phyloP scores from a whole-genome alignment of 768 basidiomycete species.

The Asterophora parasitica region DNA sequence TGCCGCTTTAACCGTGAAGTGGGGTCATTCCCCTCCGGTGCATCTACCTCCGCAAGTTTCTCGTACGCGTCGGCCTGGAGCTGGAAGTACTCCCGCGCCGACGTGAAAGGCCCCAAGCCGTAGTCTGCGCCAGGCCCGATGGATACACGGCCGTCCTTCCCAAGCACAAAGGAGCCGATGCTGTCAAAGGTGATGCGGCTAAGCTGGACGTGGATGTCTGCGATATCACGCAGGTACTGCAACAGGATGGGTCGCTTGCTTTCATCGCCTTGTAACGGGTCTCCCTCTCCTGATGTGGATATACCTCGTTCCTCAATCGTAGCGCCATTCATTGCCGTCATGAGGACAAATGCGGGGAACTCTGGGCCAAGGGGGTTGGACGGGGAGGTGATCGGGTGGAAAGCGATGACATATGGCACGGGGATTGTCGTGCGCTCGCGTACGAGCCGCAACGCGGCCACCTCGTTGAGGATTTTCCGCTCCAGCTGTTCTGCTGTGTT shows the following conservation, averaged over 20 bases:
- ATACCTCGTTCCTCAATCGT: conserved; percentile 40
- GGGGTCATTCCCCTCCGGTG: conserved; percentile 2
- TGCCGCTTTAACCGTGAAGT: conserved; percentile 30
- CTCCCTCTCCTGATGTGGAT: conserved; percentile 23
- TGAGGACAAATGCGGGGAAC: conserved; percentile 37
- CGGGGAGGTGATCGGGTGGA: conserved; percentile 29
- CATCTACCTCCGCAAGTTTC: conserved; percentile 30
- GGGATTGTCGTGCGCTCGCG: conserved; percentile 37
- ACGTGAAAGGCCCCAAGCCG: conserved; percentile 35
- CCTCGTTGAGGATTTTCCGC: conserved; percentile 40
- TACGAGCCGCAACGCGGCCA: conserved; percentile 37
- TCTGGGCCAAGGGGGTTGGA: conserved; percentile 32
- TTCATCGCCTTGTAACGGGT: conserved; percentile 30
- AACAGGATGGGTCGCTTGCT: conserved; percentile 31
- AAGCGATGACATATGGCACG: conserved; percentile 33
- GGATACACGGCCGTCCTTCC: conserved; percentile 27
- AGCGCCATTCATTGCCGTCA: conserved; percentile 35
- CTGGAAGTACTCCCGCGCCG: conserved; percentile 35
- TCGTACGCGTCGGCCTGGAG: conserved; percentile 38
- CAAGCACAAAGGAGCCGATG: conserved; percentile 35
- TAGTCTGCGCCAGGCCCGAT: conserved; percentile 39
- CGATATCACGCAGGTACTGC: conserved; percentile 35
- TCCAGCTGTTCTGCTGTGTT: conserved; percentile 39
- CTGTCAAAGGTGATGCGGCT: conserved; percentile 35
- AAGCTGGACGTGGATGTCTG: conserved; percentile 37